Conservation (phyloP, 495 filamentous ascomycete genomes). For the Cryomyces minteri region DNA sequence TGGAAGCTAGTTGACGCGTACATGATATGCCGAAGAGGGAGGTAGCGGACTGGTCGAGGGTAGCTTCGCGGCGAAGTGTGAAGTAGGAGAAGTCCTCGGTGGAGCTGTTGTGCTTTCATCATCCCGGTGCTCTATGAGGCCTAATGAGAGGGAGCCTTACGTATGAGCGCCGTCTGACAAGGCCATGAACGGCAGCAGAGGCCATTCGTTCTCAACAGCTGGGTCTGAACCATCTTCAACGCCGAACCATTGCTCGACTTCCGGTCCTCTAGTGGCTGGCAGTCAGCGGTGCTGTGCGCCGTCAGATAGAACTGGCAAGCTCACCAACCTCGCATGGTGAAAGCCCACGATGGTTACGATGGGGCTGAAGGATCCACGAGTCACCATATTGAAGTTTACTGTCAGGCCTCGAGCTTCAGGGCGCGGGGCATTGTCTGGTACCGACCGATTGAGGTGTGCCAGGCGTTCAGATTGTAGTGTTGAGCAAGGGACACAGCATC, state of each 20-base stretch:
- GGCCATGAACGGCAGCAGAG: slow-evolving; percentile 91
- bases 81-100: slow-evolving; percentile 98
- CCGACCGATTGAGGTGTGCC: no score
- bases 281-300: neutral
- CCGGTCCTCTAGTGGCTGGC: slow-evolving; percentile 48
- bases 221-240: slow-evolving; percentile 62
- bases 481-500: no score
- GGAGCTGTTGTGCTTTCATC: slow-evolving; percentile 29
- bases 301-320: neutral
- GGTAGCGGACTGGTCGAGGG: slow-evolving; percentile 37
- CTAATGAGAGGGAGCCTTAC: slow-evolving; percentile 29
- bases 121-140: neutral
- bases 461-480: no score
- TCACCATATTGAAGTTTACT: no score
- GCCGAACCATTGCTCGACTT: slow-evolving; percentile 84
- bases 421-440: no score
- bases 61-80: slow-evolving; percentile 59
- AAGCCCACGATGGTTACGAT: slow-evolving; percentile 89
- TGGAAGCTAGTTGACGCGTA: slow-evolving; percentile 75
- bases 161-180: slow-evolving; percentile 88
- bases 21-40: slow-evolving; percentile 95
- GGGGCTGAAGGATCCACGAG: slow-evolving; percentile 19
- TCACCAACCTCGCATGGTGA: slow-evolving; percentile 67
- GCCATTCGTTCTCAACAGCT: slow-evolving; percentile 77
- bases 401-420: no score